phyloP scores from a whole-genome alignment of 768 basidiomycete genomes.

The Serendipita indica region DNA sequence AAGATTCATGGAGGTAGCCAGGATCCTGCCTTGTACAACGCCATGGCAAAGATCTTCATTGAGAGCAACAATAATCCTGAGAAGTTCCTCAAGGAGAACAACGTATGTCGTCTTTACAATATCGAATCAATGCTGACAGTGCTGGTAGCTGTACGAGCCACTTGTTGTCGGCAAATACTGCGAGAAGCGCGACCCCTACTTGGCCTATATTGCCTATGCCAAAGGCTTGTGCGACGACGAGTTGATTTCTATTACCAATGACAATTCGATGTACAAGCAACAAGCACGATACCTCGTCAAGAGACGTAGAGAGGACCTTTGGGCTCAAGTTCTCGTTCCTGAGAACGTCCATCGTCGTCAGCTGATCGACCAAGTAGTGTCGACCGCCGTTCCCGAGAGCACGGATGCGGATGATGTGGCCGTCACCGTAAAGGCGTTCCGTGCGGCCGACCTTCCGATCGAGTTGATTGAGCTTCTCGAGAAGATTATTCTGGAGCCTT shows the following conservation, averaged over 20 bases:
- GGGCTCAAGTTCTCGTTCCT: slow-evolving; percentile 82
- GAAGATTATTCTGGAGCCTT: slow-evolving; percentile 95
- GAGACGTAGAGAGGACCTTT: slow-evolving; percentile 85
- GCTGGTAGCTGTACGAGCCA: slow-evolving; percentile 75
- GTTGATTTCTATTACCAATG: slow-evolving; percentile 90
- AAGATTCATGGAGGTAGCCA: slow-evolving; percentile 88
- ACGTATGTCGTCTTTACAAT: slow-evolving; percentile 37
- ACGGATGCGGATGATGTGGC: slow-evolving; percentile 99
- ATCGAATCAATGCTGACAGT: slow-evolving; percentile 13
- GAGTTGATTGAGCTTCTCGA: slow-evolving; percentile 95
- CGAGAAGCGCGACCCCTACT: slow-evolving; percentile 93
- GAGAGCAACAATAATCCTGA: slow-evolving; percentile 99
- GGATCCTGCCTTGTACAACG: slow-evolving; percentile 90
- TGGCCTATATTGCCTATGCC: slow-evolving; percentile 98
- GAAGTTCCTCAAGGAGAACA: slow-evolving; percentile 95
- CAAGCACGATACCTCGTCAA: slow-evolving; percentile 97
- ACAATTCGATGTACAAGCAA: slow-evolving; percentile 99
- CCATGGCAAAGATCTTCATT: slow-evolving; percentile 95
- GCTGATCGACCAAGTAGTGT: slow-evolving; percentile 88
- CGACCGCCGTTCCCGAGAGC: slow-evolving; percentile 90
- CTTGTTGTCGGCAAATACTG: slow-evolving; percentile 98
- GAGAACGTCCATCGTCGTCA: slow-evolving; percentile 88
- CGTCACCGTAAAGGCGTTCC: slow-evolving; percentile 94
- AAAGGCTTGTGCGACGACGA: slow-evolving; percentile 99
- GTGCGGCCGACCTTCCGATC: slow-evolving; percentile 89